Conservation (phyloP, 176 grass and related monocot genomes). For the Bromus sterilis region DNA sequence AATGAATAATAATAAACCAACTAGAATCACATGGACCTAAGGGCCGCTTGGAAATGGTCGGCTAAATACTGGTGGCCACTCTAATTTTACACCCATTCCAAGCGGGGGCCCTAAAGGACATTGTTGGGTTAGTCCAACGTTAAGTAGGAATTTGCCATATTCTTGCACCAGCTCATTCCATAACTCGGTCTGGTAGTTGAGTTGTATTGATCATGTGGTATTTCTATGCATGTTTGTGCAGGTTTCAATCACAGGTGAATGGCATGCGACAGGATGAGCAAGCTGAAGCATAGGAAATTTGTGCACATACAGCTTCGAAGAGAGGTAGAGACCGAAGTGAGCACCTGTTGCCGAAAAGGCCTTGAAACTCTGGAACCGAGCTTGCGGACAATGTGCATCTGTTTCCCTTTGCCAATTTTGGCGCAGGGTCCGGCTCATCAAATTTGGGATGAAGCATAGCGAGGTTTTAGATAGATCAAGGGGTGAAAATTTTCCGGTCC, state of each 20-base stretch:
- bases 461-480: conserved; percentile 21
- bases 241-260: conserved; percentile 39
- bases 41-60: too few species aligned
- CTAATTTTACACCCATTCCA: too few species aligned
- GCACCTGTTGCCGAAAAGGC: not conserved
- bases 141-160: not conserved
- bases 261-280: not conserved
- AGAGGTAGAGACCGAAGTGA: conserved; percentile 12
- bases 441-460: conserved; percentile 29
- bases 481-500: not conserved
- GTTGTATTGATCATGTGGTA: not conserved
- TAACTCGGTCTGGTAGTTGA: not conserved
- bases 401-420: conserved; percentile 12
- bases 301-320: conserved; percentile 28
- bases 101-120: not conserved
- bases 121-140: not conserved
- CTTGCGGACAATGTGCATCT: conserved; percentile 8
- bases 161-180: not conserved
- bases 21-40: not conserved
- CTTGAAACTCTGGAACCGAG: conserved; percentile 11
- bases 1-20: not conserved
- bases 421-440: conserved; percentile 4
- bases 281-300: conserved; percentile 1
- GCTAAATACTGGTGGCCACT: too few species aligned
- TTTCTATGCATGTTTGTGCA: not conserved